Percentiles rank a stretch among this genome's conserved stretches.
These are phyloP conservation scores for Phytopythium boreale DNA, from an alignment of 352 stramenopile species.

Conservation along the genomic window DNA sequence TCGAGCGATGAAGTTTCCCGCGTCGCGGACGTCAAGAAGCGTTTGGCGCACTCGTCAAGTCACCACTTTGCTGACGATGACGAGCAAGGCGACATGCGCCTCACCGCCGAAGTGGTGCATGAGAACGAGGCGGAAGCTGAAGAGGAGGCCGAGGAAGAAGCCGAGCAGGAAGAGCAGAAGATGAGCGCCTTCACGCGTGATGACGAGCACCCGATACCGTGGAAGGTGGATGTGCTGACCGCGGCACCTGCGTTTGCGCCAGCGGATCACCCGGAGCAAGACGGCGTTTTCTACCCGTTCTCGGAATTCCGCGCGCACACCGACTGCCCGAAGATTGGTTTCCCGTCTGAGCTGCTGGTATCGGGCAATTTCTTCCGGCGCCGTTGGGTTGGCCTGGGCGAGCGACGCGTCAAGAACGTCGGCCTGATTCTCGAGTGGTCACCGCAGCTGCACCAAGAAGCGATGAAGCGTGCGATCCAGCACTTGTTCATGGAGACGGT, in stretches of 20 bases:
- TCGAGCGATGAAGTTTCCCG: conserved; percentile 43
- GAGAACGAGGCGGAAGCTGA: conserved; percentile 88
- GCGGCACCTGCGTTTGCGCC: conserved; percentile 3
- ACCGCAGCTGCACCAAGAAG: conserved; percentile 66
- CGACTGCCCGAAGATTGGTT: conserved; percentile 70
- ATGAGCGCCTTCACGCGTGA: conserved; percentile 90
- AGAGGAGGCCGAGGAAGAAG: conserved; percentile 86
- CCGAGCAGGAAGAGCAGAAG: conserved; percentile 89
- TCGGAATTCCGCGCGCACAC: conserved; percentile 69
- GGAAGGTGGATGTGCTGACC: conserved; percentile 50
- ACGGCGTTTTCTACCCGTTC: conserved; percentile 78
- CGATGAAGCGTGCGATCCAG: conserved; percentile 64
- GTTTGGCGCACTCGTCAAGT: conserved; percentile 54
- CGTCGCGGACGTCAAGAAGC: conserved; percentile 55
- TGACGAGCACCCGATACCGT: conserved; percentile 86
- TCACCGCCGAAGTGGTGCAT: conserved; percentile 87
- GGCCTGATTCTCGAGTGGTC: conserved; percentile 88
- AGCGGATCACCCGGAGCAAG: conserved; percentile 28
- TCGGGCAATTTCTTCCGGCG: conserved; percentile 90
- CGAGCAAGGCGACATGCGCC: conserved; percentile 66
- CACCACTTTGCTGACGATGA: conserved; percentile 41
- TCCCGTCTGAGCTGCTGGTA: conserved; percentile 64
- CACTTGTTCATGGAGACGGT: conserved; percentile 62
- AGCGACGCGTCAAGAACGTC: conserved; percentile 88
- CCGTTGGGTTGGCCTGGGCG: conserved; percentile 83